Evolutionary conservation across 805 yeast species (phyloP), one percentile per base, ranked within the genome.

Genomic region (Cephaloascus albidus): DNA sequence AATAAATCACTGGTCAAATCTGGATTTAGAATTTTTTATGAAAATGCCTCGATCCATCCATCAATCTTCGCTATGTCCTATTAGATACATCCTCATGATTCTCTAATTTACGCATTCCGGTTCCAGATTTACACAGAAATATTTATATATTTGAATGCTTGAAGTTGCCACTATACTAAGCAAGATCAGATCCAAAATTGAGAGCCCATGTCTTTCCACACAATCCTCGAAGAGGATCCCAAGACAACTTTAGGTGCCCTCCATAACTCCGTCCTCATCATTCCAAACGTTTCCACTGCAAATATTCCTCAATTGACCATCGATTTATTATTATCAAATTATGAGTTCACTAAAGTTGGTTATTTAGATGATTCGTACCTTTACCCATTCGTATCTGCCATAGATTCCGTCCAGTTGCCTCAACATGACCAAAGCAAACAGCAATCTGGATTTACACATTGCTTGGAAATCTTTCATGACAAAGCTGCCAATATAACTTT

Each of bases 201-300:
- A n/a, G n/a, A n/a, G n/a, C n/a, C n/a, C n/a, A n/a, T n/a, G n/a
- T n/a, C n/a, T n/a, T n/a, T n/a, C n/a, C n/a, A n/a, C n/a, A n/a
- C n/a, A n/a, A n/a, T n/a, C n/a, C n/a, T n/a, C n/a, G n/a, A n/a
- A n/a, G n/a, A n/a, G n/a, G n/a, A n/a, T n/a, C n/a, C n/a, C n/a
- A n/a, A n/a, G n/a, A n/a, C n/a, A n/a, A n/a, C n/a, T n/a, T n/a
- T n/a, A n/a, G n/a, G n/a, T n/a, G n/a, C n/a, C n/a, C n/a, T n/a
- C n/a, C n/a, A 6, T 23, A 60, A 57, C 34, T 57, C 74, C 1
- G 68, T 68, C 1, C 60, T 83, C n/a, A 53, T 90, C 1, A 33
- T 93, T 1, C 97, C 97, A 0, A 60, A 88, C 0, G 83, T 93
- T 0, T 78, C 96, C 3, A 72, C 85, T 4, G 97, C 95, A 5